These are phyloP conservation scores for Acacia melanoxylon DNA, from an alignment of 306 rosid genomes.

Conservation along the genomic window DNA sequence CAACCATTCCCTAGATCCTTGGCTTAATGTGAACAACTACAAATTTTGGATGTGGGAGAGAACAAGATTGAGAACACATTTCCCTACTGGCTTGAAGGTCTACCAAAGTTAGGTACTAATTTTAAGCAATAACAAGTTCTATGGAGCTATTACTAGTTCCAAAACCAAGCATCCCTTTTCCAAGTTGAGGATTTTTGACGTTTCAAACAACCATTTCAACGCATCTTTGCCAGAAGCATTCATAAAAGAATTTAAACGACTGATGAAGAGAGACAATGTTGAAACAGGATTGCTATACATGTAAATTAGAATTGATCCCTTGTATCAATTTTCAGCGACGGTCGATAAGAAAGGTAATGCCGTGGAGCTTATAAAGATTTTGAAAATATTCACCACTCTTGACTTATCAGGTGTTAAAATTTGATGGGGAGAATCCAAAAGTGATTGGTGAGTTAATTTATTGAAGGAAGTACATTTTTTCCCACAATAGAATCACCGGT, in stretches of 20 bases:
- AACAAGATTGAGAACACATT: no score
- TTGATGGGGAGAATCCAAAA: neutral
- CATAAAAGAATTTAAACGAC: neutral
- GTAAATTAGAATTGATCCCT: neutral
- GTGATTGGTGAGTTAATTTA: neutral
- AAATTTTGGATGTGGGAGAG: no score
- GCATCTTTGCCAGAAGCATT: neutral
- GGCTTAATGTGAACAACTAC: no score
- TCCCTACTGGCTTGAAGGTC: no score
- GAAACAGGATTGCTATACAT: slow-evolving; percentile 11
- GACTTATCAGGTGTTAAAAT: slow-evolving; percentile 11
- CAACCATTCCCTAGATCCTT: no score
- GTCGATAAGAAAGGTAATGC: slow-evolving; percentile 17
- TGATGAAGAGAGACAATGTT: neutral
- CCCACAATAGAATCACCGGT: neutral
- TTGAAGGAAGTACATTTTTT: neutral
- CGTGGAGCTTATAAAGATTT: neutral
- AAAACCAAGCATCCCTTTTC: slow-evolving; percentile 19
- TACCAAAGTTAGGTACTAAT: neutral
- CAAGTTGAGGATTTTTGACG: slow-evolving; percentile 34
- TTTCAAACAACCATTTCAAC: neutral
- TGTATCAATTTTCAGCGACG: neutral
- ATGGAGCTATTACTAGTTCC: slow-evolving; percentile 28
- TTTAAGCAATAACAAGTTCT: slow-evolving; percentile 37
- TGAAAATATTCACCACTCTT: neutral